Evolutionary conservation across 2,329 filamentous ascomycete genomes (phyloP).

Genomic region (Magnaporthiopsis incrustans): DNA sequence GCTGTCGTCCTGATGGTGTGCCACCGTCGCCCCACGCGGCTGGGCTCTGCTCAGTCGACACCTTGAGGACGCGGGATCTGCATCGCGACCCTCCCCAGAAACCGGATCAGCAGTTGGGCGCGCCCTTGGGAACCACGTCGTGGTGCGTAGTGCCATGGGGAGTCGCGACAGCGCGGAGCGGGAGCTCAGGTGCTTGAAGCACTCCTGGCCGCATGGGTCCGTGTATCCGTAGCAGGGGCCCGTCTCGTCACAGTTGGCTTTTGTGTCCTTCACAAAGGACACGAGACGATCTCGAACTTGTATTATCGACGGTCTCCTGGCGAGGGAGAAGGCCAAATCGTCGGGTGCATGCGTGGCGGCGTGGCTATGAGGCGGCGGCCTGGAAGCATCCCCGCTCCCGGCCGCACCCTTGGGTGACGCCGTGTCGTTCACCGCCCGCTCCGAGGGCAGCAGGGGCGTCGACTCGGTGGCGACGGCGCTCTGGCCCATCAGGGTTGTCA

Average conservation of each 20-base stretch:
- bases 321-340: slow-evolving; percentile 16
- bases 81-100: neutral
- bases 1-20: slow-evolving; percentile 11
- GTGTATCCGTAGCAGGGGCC: slow-evolving; percentile 58
- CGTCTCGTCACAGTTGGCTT: slow-evolving; percentile 51
- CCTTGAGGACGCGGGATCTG: neutral
- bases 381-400: neutral
- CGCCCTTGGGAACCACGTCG: slow-evolving; percentile 22
- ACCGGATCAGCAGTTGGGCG: slow-evolving; percentile 20
- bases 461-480: slow-evolving; percentile 10
- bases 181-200: slow-evolving; percentile 48
- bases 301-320: slow-evolving; percentile 44
- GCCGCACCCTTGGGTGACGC: neutral
- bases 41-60: slow-evolving; percentile 24
- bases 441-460: slow-evolving; percentile 13
- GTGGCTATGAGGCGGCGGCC: slow-evolving; percentile 15
- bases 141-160: slow-evolving; percentile 32
- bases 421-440: slow-evolving; percentile 10
- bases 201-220: slow-evolving; percentile 58
- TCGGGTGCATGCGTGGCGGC: neutral
- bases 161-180: slow-evolving; percentile 27
- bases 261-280: slow-evolving; percentile 59
- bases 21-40: slow-evolving; percentile 19
- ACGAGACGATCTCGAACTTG: slow-evolving; percentile 48
- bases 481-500: slow-evolving; percentile 12